phyloP scores from a whole-genome alignment of 805 yeast genomes.

The Barnettozyma californica region DNA sequence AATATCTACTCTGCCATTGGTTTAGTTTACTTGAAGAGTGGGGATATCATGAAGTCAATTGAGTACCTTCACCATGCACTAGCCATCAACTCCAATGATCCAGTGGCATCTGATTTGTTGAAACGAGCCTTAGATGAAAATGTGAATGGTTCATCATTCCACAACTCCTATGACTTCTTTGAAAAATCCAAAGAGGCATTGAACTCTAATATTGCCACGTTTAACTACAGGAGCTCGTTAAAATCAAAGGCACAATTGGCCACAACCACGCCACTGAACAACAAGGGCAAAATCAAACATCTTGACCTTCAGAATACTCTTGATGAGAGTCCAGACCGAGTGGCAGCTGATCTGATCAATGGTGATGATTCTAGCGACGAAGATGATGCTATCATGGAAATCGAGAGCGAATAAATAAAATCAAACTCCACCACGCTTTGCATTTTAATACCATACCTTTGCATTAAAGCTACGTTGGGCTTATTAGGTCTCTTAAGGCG shows the following conservation, averaged over 20 bases:
- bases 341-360: slow-evolving; percentile 24
- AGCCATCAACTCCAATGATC: slow-evolving; percentile 72
- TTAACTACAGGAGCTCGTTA: slow-evolving; percentile 19
- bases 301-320: slow-evolving; percentile 7
- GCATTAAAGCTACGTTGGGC: neutral
- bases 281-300: slow-evolving; percentile 20
- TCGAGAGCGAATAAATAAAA: slow-evolving; percentile 43
- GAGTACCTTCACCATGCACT: slow-evolving; percentile 76
- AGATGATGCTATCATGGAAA: slow-evolving; percentile 51
- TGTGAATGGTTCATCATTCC: slow-evolving; percentile 11
- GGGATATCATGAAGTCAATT: slow-evolving; percentile 60
- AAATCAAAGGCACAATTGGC: slow-evolving; percentile 8
- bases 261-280: slow-evolving; percentile 23
- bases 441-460: neutral
- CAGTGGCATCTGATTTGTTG: slow-evolving; percentile 77
- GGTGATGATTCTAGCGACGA: slow-evolving; percentile 40
- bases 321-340: slow-evolving; percentile 19
- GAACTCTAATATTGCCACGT: slow-evolving; percentile 25
- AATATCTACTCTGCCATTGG: slow-evolving; percentile 83
- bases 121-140: slow-evolving; percentile 72
- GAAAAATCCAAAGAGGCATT: slow-evolving; percentile 23
- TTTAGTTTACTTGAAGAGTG: slow-evolving; percentile 66
- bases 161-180: slow-evolving; percentile 22
- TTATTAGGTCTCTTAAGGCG: neutral
- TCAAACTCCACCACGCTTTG: neutral